Conservation (phyloP, 495 filamentous ascomycete genomes). For the Bacidia gigantensis region DNA sequence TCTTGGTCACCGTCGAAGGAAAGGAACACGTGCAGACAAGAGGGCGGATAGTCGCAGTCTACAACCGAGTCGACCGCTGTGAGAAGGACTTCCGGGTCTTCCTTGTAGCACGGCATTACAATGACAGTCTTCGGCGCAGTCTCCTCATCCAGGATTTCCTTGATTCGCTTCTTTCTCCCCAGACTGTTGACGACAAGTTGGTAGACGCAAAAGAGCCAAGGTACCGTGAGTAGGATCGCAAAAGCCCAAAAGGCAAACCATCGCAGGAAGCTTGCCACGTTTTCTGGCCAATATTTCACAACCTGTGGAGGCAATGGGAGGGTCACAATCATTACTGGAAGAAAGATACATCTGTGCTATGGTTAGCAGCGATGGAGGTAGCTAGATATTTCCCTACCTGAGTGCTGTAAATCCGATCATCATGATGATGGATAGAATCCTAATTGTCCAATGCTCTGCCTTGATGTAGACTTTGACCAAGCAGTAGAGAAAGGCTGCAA, state of each 20-base stretch:
- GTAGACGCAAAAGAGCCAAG: constrained; percentile 90
- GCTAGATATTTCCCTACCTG: constrained; percentile 48
- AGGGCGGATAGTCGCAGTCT: constrained; percentile 84
- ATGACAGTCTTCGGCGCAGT: constrained; percentile 92
- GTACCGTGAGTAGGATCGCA: constrained; percentile 65
- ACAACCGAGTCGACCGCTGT: constrained; percentile 87
- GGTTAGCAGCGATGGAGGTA: constrained; percentile 3
- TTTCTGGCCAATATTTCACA: constrained; percentile 51
- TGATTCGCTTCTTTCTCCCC: constrained; percentile 67
- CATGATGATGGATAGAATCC: constrained; percentile 61
- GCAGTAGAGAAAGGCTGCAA: constrained; percentile 86
- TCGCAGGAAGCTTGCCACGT: constrained; percentile 59
- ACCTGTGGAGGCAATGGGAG: constrained; percentile 68
- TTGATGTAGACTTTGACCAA: constrained; percentile 78
- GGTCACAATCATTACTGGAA: constrained; percentile 91
- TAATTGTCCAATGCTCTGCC: constrained; percentile 74
- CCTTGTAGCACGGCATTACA: constrained; percentile 96
- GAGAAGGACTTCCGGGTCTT: constrained; percentile 72
- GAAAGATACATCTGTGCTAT: constrained; percentile 55
- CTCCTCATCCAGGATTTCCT: constrained; percentile 67
- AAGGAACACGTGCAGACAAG: constrained; percentile 90
- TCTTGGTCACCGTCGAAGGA: constrained; percentile 87
- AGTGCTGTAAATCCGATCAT: constrained; percentile 57
- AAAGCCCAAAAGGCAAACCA: constrained; percentile 99
- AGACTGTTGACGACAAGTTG: constrained; percentile 75